Evolutionary conservation across 2,329 filamentous ascomycete species (phyloP).

Genomic region (Diaporthe humulicola): DNA sequence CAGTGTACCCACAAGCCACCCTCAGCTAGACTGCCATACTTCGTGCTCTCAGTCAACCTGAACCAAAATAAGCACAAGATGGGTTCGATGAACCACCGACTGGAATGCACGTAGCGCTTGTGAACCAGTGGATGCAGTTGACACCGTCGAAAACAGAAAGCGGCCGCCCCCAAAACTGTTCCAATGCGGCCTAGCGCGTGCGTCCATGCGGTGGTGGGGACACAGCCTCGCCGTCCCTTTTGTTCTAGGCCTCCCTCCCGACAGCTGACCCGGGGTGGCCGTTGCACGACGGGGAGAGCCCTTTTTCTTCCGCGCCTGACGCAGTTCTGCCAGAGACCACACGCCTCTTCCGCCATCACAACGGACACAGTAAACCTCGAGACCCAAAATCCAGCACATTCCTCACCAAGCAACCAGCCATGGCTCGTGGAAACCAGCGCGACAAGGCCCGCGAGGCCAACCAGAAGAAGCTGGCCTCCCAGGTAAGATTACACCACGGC

Average conservation of each 20-base stretch:
- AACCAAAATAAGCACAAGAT: background rate
- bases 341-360: background rate
- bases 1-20: background rate
- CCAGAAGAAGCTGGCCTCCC: constrained; percentile 75
- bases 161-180: background rate
- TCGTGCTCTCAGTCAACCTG: background rate
- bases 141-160: constrained; percentile 8
- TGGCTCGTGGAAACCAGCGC: constrained; percentile 97
- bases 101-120: background rate
- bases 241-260: constrained; percentile 27
- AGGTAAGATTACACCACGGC: constrained; percentile 62
- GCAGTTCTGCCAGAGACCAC: background rate
- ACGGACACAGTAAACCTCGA: background rate
- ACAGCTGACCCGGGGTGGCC: constrained; percentile 12
- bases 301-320: constrained; percentile 1
- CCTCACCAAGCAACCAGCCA: constrained; percentile 53
- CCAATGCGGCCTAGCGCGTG: constrained; percentile 12
- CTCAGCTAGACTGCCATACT: background rate
- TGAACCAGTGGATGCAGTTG: background rate
- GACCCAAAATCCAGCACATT: background rate
- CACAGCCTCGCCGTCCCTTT: constrained; percentile 21
- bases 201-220: constrained; percentile 20
- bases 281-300: background rate
- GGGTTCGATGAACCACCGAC: background rate
- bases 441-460: constrained; percentile 93